Base-by-base conservation (phyloP, 495 filamentous ascomycete genomes). In the Daldinia grandis region DNA sequence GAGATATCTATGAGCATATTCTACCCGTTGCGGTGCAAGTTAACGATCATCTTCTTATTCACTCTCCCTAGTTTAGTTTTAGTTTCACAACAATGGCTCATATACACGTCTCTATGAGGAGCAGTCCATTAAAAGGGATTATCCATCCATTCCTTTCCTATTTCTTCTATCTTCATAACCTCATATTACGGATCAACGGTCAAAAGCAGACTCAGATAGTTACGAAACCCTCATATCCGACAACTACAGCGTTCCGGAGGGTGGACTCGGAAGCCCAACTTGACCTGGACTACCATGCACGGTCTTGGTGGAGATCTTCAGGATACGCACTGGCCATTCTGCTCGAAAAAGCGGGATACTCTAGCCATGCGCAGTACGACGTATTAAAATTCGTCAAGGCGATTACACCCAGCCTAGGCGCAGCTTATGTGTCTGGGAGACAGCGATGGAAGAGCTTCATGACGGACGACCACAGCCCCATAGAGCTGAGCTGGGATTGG, bases 401-500 rank as follows among this genome's bases (percentile, higher is more conserved):
- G 5, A 54, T 54, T 28, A 31, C 28, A 31, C 50, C 50, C 4
- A 54, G 50, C 28, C 12, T 54, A 54, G 50, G 50, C 5, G 28
- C 25, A 17, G 50, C 50, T 17, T 54, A 28, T n/a, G 5, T 4
- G 27, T 8, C 50, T 7, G 50, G n/a, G 0, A 35, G 25, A 37
- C n/a, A 27, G 24, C 30, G 9, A 2, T 62, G 47, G 59, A 24
- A 24, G 31, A 62, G 47, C 17, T 62, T 60, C 38, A 60, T 60
- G 58, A 60, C 58, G 19, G 58, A 60, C 8, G 58, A 60, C 15
- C n/a, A 31, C 40, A 60, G 17, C 6, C 58, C 58, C n/a, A 60
- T 60, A 30, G 58, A 60, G 40, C n/a, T 60, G 9, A 60, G 58
- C 40, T 60, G 58, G 58, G 58, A 60, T n/a, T 60, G 58, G 58